Evolutionary conservation across 2,329 filamentous ascomycete genomes (phyloP).

Genomic region (Apiospora malaysiana): DNA sequence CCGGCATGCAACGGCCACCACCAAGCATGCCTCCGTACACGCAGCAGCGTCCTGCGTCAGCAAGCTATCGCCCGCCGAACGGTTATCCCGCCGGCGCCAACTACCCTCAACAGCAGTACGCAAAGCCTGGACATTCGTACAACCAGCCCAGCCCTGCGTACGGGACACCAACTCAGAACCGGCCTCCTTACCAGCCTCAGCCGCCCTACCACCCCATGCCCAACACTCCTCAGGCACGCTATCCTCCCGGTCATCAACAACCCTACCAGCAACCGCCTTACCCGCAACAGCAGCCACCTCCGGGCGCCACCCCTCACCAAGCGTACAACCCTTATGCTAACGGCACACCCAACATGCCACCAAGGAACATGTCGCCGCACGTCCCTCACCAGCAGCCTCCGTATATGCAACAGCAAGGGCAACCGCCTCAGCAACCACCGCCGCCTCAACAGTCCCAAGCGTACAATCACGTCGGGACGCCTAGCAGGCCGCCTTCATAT

Average conservation of each 20-base stretch:
- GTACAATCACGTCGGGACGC: conserved; percentile 36
- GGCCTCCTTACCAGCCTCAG: conserved; percentile 41
- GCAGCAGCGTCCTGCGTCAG: conserved; percentile 36
- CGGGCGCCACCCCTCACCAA: conserved; percentile 34
- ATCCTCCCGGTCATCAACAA: conserved; percentile 32
- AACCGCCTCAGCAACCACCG: conserved; percentile 24
- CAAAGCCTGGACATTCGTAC: conserved; percentile 5
- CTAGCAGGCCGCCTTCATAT: conserved; percentile 37
- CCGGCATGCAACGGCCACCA: conserved; percentile 46
- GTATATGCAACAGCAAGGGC: conserved; percentile 35
- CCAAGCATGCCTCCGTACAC: conserved; percentile 46
- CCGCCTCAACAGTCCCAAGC: conserved; percentile 36
- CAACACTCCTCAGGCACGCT: conserved; percentile 39
- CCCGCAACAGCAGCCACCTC: conserved; percentile 29
- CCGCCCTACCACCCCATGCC: conserved; percentile 18
- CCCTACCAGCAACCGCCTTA: conserved; percentile 35
- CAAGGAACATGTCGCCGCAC: conserved; percentile 39
- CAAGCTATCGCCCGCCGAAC: conserved; percentile 57
- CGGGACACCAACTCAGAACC: conserved; percentile 48
- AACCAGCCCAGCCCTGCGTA: conserved; percentile 52
- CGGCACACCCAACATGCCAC: conserved; percentile 34
- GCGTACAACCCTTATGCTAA: conserved; percentile 39
- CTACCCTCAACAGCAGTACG: conserved; percentile 16
- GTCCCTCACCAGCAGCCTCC: conserved; percentile 37
- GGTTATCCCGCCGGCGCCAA: conserved; percentile 45